A percentile compares a stretch with the other conserved stretches of the same genome.
These are phyloP conservation scores for Penicillium vulpinum DNA, from an alignment of 2,329 filamentous ascomycete genomes.

Conservation along the genomic window DNA sequence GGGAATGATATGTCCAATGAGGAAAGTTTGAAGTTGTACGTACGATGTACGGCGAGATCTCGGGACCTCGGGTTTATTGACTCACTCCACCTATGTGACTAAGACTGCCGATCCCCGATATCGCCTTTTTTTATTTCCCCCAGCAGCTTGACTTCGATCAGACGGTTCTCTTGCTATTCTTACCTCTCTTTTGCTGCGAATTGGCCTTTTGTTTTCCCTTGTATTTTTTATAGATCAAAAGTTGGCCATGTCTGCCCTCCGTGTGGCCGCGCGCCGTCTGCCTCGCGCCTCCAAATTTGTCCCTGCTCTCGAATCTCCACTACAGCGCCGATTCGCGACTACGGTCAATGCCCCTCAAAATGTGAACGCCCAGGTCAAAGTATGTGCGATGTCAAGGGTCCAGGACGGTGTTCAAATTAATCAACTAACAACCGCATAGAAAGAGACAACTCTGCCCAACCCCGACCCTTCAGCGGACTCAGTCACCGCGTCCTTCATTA, in stretches of 20 bases:
- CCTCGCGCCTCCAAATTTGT: conserved; percentile 33
- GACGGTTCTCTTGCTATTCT: not conserved
- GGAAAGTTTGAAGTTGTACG: conserved; percentile 15
- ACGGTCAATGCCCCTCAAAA: conserved; percentile 32
- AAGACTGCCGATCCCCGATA: conserved; percentile 28
- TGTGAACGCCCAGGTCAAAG: conserved; percentile 30
- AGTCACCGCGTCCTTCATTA: conserved; percentile 70
- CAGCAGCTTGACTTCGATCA: conserved; percentile 1
- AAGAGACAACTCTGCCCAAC: conserved; percentile 58
- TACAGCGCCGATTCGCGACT: conserved; percentile 37
- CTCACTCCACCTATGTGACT: conserved; percentile 14
- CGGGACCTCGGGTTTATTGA: conserved; percentile 1
- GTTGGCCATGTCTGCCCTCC: conserved; percentile 33
- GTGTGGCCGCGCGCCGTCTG: conserved; percentile 38
- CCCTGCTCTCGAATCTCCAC: conserved; percentile 34
- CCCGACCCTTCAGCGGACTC: conserved; percentile 74
- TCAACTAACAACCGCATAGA: conserved; percentile 34
- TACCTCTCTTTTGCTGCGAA: not conserved
- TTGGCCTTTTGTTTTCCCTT: not conserved
- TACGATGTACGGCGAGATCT: not conserved
- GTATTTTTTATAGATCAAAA: not conserved
- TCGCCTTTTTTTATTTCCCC: conserved; percentile 28
- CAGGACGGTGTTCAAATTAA: not conserved
- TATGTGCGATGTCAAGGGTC: conserved; percentile 5
- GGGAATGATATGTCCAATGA: conserved; percentile 12